Percentiles rank a stretch among this genome's conserved stretches.
These are phyloP conservation scores for Nelumbo lutea DNA, from an alignment of 164 flowering plant species.

Conservation along the genomic window DNA sequence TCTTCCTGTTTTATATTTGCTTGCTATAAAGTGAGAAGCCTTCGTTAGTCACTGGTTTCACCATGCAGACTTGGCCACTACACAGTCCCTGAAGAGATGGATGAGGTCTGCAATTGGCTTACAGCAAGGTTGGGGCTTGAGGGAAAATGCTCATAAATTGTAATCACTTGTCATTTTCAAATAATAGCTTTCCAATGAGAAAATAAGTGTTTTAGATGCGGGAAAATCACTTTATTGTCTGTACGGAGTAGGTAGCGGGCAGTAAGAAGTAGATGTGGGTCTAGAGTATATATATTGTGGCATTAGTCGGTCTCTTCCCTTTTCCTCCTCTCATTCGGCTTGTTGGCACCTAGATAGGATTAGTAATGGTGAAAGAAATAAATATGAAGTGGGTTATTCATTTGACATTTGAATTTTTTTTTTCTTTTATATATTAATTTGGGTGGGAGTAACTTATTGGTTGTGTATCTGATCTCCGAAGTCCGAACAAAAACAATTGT, in stretches of 20 bases:
- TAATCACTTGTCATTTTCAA: conserved; percentile 2
- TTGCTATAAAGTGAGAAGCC: neutral
- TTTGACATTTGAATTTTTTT: neutral
- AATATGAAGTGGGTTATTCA: conserved; percentile 2
- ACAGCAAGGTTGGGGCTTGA: conserved; percentile 63
- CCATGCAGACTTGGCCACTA: conserved; percentile 92
- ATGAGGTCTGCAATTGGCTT: conserved; percentile 84
- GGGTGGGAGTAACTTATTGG: neutral
- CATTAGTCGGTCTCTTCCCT: conserved; percentile 13
- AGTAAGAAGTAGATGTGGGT: conserved; percentile 13
- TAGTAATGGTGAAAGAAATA: conserved; percentile 5
- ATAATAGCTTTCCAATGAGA: conserved; percentile 12
- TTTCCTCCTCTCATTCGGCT: conserved; percentile 17
- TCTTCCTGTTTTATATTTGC: neutral
- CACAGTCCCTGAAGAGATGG: conserved; percentile 88
- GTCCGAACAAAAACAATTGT: no score
- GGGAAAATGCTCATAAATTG: conserved; percentile 28
- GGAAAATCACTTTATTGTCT: conserved; percentile 10
- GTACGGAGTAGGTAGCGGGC: conserved; percentile 14
- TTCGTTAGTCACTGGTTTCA: neutral
- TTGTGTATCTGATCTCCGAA: neutral
- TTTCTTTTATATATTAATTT: neutral
- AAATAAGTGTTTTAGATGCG: conserved; percentile 4
- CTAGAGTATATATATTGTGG: conserved; percentile 35
- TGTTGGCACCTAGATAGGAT: conserved; percentile 15